Evolutionary conservation across 805 yeast species (phyloP), one percentile per base, ranked within the genome.

Genomic region (Pichia pseudocactophila): DNA sequence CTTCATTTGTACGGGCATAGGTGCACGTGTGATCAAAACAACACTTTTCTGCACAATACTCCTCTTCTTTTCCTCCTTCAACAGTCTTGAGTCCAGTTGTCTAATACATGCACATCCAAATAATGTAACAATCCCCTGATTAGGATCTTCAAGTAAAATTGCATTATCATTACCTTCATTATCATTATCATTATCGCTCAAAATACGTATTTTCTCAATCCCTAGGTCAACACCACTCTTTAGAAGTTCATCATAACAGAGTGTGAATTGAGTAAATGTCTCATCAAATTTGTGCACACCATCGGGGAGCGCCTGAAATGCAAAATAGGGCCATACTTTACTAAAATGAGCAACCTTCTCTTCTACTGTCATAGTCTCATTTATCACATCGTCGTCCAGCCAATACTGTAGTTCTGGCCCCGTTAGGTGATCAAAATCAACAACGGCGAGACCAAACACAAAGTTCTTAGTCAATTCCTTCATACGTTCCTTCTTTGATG

Each of bases 401-500:
- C 96, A 85, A 63, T 85, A 88, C 61, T 90, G 97, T 19, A 92
- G 77, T 58, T 92, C 97, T 0, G 98, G 97, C 2, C 98, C 98
- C 45, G 95, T 69, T 25, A 65, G 60, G 55, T 92, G 97, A 57
- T 90, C 95, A 69, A 90, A 90, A 51, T 94, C 95, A 17, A 89
- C 95, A 12, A 92, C 74, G 50, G 95, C 82, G 3, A 89, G 74
- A 11, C 96, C 96, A 59, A 85, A 80, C 2, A 90, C 73, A 51
- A 78, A 57, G 13, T 43, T 45, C 3, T 30, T 25, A 13, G 45
- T 47, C 4, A 39, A 8, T 17, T 37, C 25, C 7, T 39, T n/a
- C 16, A 50, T 7, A 19, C 40, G 18, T n/a, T 19, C 18, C 3
- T 15, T 30, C 5, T 47, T 42, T 13, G 28, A 41, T 16, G 39